These are phyloP conservation scores for Penstemon eatonii DNA, from an alignment of 257 asterid species.

Conservation along the genomic window DNA sequence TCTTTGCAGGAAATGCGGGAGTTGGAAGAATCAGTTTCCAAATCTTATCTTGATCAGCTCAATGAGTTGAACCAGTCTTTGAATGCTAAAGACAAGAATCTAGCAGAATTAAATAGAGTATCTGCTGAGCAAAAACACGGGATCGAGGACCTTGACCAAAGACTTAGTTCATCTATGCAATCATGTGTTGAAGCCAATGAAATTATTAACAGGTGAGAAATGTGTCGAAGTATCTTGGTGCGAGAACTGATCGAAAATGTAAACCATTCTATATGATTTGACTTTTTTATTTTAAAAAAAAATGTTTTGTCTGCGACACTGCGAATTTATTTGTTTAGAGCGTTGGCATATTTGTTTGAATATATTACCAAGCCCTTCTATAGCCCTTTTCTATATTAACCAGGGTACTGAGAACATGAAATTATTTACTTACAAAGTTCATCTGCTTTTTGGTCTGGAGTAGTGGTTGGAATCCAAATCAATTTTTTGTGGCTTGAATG, in stretches of 20 bases:
- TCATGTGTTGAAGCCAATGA: conserved; percentile 92
- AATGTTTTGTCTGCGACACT: neutral
- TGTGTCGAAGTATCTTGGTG: conserved; percentile 15
- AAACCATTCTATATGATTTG: conserved; percentile 2
- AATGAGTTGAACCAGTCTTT: conserved; percentile 55
- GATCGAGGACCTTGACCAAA: conserved; percentile 71
- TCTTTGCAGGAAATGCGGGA: conserved; percentile 71
- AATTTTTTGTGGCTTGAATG: conserved; percentile 2
- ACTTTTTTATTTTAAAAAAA: neutral
- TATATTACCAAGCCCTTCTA: conserved; percentile 13
- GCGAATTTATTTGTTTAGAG: neutral
- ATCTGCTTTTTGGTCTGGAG: conserved; percentile 2
- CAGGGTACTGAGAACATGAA: neutral
- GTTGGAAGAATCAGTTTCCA: conserved; percentile 68
- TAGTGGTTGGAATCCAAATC: neutral
- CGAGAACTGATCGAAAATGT: conserved; percentile 17
- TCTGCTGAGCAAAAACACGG: conserved; percentile 79
- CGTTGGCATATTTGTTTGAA: conserved; percentile 17
- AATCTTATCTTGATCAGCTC: conserved; percentile 62
- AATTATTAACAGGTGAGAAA: conserved; percentile 73
- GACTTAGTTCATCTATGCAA: conserved; percentile 74
- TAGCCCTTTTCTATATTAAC: neutral
- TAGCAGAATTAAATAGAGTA: conserved; percentile 52
- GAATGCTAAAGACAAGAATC: conserved; percentile 69
- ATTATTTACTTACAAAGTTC: conserved; percentile 10